Conservation (phyloP, 768 basidiomycete species). For the Trametes elegans region DNA sequence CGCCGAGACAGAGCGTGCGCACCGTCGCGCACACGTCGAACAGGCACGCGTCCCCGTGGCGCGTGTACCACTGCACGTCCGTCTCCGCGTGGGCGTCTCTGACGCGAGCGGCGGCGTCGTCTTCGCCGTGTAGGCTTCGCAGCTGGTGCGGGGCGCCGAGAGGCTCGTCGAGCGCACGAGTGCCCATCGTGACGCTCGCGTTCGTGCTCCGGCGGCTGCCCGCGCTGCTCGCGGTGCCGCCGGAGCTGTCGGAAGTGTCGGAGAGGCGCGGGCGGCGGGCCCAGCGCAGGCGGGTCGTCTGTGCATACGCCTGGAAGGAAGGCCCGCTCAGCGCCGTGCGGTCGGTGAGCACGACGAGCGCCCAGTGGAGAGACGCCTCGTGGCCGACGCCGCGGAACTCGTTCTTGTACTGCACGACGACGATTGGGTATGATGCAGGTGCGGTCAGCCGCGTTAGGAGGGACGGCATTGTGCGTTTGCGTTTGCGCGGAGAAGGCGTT, state of each 20-base stretch:
- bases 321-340: slow-evolving; percentile 11
- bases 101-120: too few species aligned
- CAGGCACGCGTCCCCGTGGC: slow-evolving; percentile 6
- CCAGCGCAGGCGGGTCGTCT: background rate
- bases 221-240: background rate
- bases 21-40: slow-evolving; percentile 15
- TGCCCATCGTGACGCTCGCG: slow-evolving; percentile 12
- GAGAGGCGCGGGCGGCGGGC: slow-evolving; percentile 8
- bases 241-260: slow-evolving; percentile 8
- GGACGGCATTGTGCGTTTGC: slow-evolving; percentile 14
- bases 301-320: slow-evolving; percentile 21
- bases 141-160: background rate
- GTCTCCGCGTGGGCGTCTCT: background rate
- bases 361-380: slow-evolving; percentile 22
- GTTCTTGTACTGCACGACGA: slow-evolving; percentile 22
- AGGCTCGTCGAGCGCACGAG: background rate
- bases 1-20: slow-evolving; percentile 19
- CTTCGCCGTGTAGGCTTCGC: background rate
- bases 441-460: slow-evolving; percentile 7
- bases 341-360: slow-evolving; percentile 20
- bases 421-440: slow-evolving; percentile 17
- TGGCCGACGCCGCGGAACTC: slow-evolving; percentile 16
- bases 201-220: slow-evolving; percentile 4
- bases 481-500: background rate
- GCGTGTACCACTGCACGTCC: slow-evolving; percentile 18